Conservation (phyloP, 768 basidiomycete genomes). For the Lyophyllum shimeji region DNA sequence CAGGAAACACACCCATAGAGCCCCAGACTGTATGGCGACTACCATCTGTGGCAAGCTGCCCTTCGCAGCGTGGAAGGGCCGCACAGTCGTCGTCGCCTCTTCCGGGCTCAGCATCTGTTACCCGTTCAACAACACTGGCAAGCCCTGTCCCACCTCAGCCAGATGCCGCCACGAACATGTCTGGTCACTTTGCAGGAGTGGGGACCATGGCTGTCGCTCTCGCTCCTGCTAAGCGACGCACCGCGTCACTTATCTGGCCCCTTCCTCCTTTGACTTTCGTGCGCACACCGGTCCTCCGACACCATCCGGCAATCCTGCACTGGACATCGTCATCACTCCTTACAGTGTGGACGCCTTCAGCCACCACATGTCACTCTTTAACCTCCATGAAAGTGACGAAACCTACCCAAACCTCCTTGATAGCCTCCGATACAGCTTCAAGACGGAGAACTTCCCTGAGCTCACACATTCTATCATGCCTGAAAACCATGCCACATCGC, state of each 20-base stretch:
- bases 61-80: slow-evolving; percentile 9
- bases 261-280: not conserved
- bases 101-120: not conserved
- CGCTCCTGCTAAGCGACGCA: slow-evolving; percentile 12
- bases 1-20: slow-evolving; percentile 16
- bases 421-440: slow-evolving; percentile 32
- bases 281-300: not conserved
- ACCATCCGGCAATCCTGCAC: slow-evolving; percentile 17
- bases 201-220: slow-evolving; percentile 10
- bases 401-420: slow-evolving; percentile 27
- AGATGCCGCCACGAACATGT: not conserved
- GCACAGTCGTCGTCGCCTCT: slow-evolving; percentile 9
- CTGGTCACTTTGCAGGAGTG: not conserved
- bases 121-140: not conserved
- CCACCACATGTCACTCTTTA: no score
- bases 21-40: slow-evolving; percentile 7
- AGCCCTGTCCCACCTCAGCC: not conserved
- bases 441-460: slow-evolving; percentile 29
- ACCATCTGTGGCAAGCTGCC: slow-evolving; percentile 3
- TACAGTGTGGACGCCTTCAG: slow-evolving; percentile 18
- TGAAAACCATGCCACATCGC: not conserved
- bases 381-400: slow-evolving; percentile 14
- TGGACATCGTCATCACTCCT: slow-evolving; percentile 25
- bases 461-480: slow-evolving; percentile 1
- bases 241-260: not conserved